Base-by-base conservation (phyloP, 169 alveolate species). In the Theileria parva region DNA sequence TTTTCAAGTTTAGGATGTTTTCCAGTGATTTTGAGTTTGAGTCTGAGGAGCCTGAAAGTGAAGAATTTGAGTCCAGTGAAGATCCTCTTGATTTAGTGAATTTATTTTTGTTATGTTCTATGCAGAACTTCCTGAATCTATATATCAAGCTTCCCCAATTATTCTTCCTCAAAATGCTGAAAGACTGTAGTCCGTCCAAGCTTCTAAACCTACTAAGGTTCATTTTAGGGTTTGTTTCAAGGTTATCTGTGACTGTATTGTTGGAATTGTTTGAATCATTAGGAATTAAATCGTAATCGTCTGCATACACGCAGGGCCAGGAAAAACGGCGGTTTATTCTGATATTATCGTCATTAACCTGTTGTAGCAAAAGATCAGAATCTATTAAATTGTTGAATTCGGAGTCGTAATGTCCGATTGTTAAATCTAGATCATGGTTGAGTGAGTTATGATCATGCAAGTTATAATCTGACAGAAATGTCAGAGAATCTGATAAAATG, bases 1-100 rank as follows among this genome's bases (percentile, higher is more conserved):
- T 23, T 17, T 44, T 23, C 53, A 68, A 15, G 39, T 63, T 30
- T 15, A 27, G 3, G 17, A 21, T 15, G 39, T 30, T 63, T 17
- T 63, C 71, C 7, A 63, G 28, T n/a, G 71, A 21, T 63, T 63
- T 63, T 21, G 71, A 7, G 71, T 63, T 15, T 30, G 15, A 63
- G 7, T 30, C 71, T 63, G 51, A 15, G 11, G 27, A 21, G 37
- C 66, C 32, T 25, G 53, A 44, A 44, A 57, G 7, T 21, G 66
- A 57, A 25, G 66, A 21, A 25, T 57, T 57, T 21, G 66, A 25
- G 15, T 57, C 66, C 5, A 25, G 27, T 2, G 34, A 19, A 8
- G 34, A 57, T 0, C 37, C 66, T 25, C 28, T 19, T 19, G 66
- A 25, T n/a, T 57, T 57, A 8, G n/a, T 17, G 15, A 57, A 57